Percentiles rank a stretch among this genome's conserved stretches.
Evolutionary conservation across 176 grass and related monocot species (phyloP).

Genomic region (Oryza australiensis): DNA sequence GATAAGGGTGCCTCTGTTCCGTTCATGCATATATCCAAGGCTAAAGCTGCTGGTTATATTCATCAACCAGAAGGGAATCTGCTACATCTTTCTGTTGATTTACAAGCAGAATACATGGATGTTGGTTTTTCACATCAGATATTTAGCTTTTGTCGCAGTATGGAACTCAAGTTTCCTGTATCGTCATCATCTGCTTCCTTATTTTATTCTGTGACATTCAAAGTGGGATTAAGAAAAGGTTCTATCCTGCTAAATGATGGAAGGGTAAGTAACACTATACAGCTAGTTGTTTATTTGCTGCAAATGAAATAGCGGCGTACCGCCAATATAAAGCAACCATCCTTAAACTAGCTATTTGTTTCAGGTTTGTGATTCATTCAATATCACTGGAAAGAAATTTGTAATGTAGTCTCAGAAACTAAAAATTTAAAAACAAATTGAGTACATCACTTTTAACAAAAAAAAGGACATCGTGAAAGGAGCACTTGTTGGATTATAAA

Average conservation of each 20-base stretch:
- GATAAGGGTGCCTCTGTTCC: constrained; percentile 68
- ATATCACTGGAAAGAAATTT: background rate
- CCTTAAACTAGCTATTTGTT: constrained; percentile 14
- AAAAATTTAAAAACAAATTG: background rate
- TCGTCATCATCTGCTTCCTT: constrained; percentile 46
- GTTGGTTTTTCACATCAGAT: constrained; percentile 90
- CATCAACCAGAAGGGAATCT: constrained; percentile 34
- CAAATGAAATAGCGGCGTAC: constrained; percentile 12
- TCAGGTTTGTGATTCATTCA: constrained; percentile 20
- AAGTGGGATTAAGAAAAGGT: constrained; percentile 77
- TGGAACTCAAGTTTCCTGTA: constrained; percentile 61
- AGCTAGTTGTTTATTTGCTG: constrained; percentile 34
- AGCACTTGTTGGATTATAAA: background rate
- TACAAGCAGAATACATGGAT: constrained; percentile 79
- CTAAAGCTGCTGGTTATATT: constrained; percentile 58
- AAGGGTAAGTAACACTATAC: constrained; percentile 67
- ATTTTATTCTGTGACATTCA: constrained; percentile 47
- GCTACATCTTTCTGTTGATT: constrained; percentile 51
- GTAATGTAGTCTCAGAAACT: background rate
- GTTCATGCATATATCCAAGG: constrained; percentile 72
- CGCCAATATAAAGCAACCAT: background rate
- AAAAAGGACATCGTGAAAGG: background rate
- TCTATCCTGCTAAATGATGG: constrained; percentile 94
- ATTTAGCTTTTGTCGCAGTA: constrained; percentile 71
- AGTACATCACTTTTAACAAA: background rate